Base-by-base conservation (phyloP, 371 early-diverging fungal species). In the Mucor lusitanicus region DNA sequence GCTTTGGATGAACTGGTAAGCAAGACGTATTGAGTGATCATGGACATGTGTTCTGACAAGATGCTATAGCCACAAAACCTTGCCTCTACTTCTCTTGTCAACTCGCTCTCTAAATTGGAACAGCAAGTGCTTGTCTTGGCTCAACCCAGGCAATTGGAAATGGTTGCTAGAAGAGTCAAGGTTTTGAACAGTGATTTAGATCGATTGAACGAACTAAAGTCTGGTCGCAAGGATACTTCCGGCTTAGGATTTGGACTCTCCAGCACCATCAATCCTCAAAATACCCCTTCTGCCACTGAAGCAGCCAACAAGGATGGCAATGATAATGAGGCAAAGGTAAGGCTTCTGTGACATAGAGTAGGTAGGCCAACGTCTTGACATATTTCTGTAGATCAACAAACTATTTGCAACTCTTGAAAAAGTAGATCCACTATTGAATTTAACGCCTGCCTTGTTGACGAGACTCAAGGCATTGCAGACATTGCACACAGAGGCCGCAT, bases 401-500 rank as follows among this genome's bases (percentile, higher is more conserved):
- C 72, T 95, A 33, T 96, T 92, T 69, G 73, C 82, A 37, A 80
- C 89, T 35, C 77, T 96, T 72, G 87, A 91, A 39, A 85, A 86
- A 63, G 75, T 95, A 4, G 96, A 96, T 65, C 90, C 95, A 1
- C 75, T 96, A 48, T 81, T 92, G 40, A 87, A 89, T 19, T 71
- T 94, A 62, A 88, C 94, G 0, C 96, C 95, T 15, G 90, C 91
- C 6, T 81, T 95, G 35, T 83, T 95, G 19, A 80, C 90, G 6
- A 89, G 97, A 59, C 80, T 97, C 63, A 92, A 91, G 65, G 88
- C 90, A 2, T 79, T 97, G 54, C 89, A 93, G 67, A 76, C 79
- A 7, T 77, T 96, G 64, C 97, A 97, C 71, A 82, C 86, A 0
- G 94, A 95, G 67, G 94, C 95, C 2, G 85, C 93, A 7, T 87